Evolutionary conservation across 2,329 filamentous ascomycete genomes (phyloP), one percentile per base, ranked within the genome.

Genomic region (Colletotrichum aenigma): DNA sequence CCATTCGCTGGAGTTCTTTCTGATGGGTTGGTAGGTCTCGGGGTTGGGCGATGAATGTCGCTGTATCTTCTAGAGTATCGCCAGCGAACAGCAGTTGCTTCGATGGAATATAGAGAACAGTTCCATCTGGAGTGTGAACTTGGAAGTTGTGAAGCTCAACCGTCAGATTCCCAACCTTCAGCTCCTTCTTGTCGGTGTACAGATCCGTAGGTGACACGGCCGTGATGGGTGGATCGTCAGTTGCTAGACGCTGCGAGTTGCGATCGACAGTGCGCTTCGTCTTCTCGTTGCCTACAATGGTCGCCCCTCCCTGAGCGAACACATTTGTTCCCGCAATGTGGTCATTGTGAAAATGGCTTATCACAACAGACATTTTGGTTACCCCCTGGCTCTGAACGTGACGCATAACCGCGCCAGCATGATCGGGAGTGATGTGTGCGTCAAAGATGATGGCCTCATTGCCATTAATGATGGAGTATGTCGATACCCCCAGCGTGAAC

Each of bases 401-500:
- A 21, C 74, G 74, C 74, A 76, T 74, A 2, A 79, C 75, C 48
- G 78, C 75, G 34, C 66, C 52, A 26, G 76, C 76, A 26, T 77
- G 76, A 21, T 77, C 74, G 8, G 55, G 28, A 4, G 76, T 77
- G 36, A 77, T 77, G 43, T 77, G 74, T 15, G 76, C 61, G 36
- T 77, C 76, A 28, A 74, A 77, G 10, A 77, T 65, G 48, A 77
- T 76, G 12, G 76, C 76, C 28, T 78, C 75, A 7, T 76, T 74
- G 6, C 75, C 75, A 24, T 69, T 61, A 13, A 77, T 73, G 9
- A 77, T 71, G 13, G 76, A 72, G 34, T 77, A 77, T 13, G 74
- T 77, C 3, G 76, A 58, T 10, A 77, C 75, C 10, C 76, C 76
- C 1, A 77, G 36, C 10, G 76, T 77, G 36, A 77, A 77, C 6